Percentiles rank a stretch among this genome's conserved stretches.
These are phyloP conservation scores for Candida orba DNA, from an alignment of 805 yeast genomes.

Conservation along the genomic window DNA sequence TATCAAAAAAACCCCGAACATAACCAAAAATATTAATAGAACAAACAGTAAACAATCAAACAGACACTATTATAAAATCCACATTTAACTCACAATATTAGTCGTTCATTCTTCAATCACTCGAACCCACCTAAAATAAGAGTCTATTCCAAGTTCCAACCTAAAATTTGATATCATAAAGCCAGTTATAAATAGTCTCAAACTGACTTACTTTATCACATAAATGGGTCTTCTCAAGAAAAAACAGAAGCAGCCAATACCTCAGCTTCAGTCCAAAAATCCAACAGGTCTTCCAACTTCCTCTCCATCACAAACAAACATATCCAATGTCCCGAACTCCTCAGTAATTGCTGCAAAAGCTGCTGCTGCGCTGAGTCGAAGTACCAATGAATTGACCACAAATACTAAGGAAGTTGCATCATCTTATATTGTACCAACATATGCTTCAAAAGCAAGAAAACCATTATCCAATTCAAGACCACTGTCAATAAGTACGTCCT, in stretches of 20 bases:
- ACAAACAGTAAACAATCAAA: no score
- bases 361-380: neutral
- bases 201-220: no score
- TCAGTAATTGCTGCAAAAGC: neutral
- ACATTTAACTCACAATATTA: no score
- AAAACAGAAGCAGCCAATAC: conserved; percentile 13
- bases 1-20: no score
- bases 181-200: no score
- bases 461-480: neutral
- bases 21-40: no score
- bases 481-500: neutral
- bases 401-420: neutral
- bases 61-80: no score
- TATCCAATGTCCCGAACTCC: neutral
- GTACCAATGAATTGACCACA: neutral
- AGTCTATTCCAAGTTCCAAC: no score
- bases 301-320: neutral
- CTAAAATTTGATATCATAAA: no score
- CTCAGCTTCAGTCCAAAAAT: conserved; percentile 16
- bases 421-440: neutral
- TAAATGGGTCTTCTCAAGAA: conserved; percentile 20
- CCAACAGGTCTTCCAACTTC: conserved; percentile 18
- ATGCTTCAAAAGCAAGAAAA: neutral
- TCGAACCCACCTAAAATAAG: no score
- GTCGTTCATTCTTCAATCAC: no score